Evolutionary conservation across 345 rosid genomes (phyloP).

Genomic region (Microthlaspi erraticum): DNA sequence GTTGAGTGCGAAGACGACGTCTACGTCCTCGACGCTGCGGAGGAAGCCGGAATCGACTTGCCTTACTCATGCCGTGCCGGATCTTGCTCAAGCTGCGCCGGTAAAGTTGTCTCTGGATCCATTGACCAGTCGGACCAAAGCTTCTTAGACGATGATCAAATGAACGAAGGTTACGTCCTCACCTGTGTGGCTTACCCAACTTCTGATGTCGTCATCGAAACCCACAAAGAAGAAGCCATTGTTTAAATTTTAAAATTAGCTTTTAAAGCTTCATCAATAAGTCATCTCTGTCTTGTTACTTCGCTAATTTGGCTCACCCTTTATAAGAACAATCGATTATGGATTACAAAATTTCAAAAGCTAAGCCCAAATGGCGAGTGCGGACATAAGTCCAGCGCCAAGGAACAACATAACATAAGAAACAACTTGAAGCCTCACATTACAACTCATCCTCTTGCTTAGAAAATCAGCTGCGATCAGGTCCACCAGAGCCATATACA

Average conservation of each 20-base stretch:
- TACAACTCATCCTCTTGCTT: slow-evolving; percentile 91
- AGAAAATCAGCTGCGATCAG: slow-evolving; percentile 93
- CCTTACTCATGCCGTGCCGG: slow-evolving; percentile 99
- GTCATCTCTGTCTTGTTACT: neutral
- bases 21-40: slow-evolving; percentile 72
- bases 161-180: slow-evolving; percentile 61
- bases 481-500: slow-evolving; percentile 94
- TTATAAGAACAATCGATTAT: slow-evolving; percentile 1
- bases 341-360: neutral
- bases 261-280: neutral
- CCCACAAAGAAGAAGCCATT: slow-evolving; percentile 82
- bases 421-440: slow-evolving; percentile 75
- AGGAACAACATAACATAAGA: slow-evolving; percentile 80
- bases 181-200: slow-evolving; percentile 75
- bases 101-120: slow-evolving; percentile 52
- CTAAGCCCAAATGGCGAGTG: slow-evolving; percentile 88
- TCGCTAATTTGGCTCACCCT: neutral
- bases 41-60: slow-evolving; percentile 69
- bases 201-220: slow-evolving; percentile 63
- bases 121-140: slow-evolving; percentile 78
- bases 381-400: slow-evolving; percentile 91
- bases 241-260: slow-evolving; percentile 28
- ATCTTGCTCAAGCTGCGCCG: slow-evolving; percentile 86
- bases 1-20: slow-evolving; percentile 55
- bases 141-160: slow-evolving; percentile 83